These are phyloP conservation scores for Brassica carinata DNA, from an alignment of 345 rosid genomes.

Conservation along the genomic window DNA sequence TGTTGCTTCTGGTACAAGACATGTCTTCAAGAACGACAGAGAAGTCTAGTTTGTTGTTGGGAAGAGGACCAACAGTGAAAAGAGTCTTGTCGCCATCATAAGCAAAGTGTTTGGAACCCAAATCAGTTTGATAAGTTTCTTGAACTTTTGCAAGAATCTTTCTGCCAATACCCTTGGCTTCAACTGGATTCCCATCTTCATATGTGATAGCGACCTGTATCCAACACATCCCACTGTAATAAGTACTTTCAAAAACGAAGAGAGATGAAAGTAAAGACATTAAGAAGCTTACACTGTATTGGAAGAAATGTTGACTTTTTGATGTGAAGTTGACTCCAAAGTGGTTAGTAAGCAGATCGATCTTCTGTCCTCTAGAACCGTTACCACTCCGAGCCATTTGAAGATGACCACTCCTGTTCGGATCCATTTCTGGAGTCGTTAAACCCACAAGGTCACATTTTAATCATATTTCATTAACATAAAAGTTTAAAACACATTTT, in stretches of 20 bases:
- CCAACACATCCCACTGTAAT: neutral
- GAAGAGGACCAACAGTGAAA: slow-evolving; percentile 72
- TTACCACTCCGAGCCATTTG: slow-evolving; percentile 66
- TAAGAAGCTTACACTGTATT: slow-evolving; percentile 57
- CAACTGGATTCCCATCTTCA: slow-evolving; percentile 76
- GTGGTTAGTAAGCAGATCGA: slow-evolving; percentile 61
- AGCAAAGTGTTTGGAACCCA: slow-evolving; percentile 49
- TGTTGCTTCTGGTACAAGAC: slow-evolving; percentile 39
- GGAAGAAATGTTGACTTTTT: slow-evolving; percentile 60
- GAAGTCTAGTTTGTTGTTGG: slow-evolving; percentile 60
- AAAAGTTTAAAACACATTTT: neutral
- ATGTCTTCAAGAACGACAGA: slow-evolving; percentile 65
- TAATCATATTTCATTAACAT: too few relatives aligned
- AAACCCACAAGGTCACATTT: neutral
- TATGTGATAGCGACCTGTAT: slow-evolving; percentile 60
- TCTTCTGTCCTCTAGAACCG: slow-evolving; percentile 62
- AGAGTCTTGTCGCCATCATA: slow-evolving; percentile 36
- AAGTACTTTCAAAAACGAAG: neutral
- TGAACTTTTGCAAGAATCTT: slow-evolving; percentile 64
- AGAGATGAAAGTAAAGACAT: neutral
- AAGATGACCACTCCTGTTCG: slow-evolving; percentile 38
- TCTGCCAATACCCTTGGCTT: slow-evolving; percentile 67
- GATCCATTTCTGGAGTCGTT: neutral
- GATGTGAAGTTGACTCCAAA: slow-evolving; percentile 57
- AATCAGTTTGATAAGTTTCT: slow-evolving; percentile 54